phyloP scores from a whole-genome alignment of 768 basidiomycete species.

The Amanita thiersii region DNA sequence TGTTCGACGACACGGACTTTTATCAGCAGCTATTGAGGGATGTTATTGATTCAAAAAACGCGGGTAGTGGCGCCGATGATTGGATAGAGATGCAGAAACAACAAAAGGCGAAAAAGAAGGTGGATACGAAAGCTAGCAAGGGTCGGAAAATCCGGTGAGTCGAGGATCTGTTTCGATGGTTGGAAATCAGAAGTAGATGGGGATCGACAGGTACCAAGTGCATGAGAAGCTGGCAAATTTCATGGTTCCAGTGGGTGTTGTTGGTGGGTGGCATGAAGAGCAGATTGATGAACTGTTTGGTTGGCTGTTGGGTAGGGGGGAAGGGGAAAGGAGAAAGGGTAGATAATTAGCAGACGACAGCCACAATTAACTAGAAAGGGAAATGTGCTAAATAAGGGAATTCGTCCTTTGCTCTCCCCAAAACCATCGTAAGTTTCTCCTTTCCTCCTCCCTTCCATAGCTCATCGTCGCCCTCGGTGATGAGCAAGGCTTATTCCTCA shows the following conservation, averaged over 20 bases:
- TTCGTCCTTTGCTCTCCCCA: too few relatives aligned
- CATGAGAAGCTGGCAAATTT: conserved; percentile 97
- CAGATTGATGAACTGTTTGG: conserved; percentile 94
- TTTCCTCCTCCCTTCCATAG: too few relatives aligned
- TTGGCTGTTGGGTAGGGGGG: conserved; percentile 75
- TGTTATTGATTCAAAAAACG: conserved; percentile 68
- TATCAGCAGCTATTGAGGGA: conserved; percentile 90
- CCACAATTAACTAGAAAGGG: too few relatives aligned
- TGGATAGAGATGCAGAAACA: conserved; percentile 62
- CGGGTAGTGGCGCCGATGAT: conserved; percentile 38
- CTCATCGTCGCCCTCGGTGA: too few relatives aligned
- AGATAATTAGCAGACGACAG: too few relatives aligned
- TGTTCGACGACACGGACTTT: conserved; percentile 88
- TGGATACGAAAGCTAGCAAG: conserved; percentile 96
- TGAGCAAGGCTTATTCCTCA: background rate
- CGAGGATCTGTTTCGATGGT: background rate
- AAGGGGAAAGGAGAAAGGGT: too few relatives aligned
- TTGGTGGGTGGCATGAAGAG: conserved; percentile 85
- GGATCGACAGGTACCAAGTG: conserved; percentile 62
- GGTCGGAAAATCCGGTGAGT: conserved; percentile 83
- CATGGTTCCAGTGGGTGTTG: conserved; percentile 78
- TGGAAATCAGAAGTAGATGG: background rate
- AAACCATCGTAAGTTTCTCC: too few relatives aligned
- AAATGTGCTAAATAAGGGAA: too few relatives aligned
- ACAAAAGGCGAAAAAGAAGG: conserved; percentile 73